Evolutionary conservation across 2,329 filamentous ascomycete genomes (phyloP).

Genomic region (Metarhizium guizhouense): DNA sequence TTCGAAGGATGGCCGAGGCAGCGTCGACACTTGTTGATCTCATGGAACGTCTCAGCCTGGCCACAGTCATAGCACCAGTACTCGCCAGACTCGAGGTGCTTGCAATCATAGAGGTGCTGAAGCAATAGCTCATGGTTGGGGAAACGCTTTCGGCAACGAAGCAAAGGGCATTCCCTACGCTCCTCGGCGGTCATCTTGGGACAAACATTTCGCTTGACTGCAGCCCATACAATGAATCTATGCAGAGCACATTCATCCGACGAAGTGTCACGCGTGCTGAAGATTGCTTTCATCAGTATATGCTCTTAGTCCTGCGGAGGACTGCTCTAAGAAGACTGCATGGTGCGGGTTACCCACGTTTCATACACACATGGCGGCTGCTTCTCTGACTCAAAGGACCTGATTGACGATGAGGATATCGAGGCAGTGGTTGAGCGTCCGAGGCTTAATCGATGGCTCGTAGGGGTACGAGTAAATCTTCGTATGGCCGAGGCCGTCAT

Average conservation of each 20-base stretch:
- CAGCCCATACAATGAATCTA: constrained; percentile 48
- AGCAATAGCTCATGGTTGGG: constrained; percentile 45
- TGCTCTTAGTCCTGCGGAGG: not conserved
- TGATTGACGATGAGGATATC: constrained; percentile 2
- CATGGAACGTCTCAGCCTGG: constrained; percentile 42
- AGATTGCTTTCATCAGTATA: constrained; percentile 9
- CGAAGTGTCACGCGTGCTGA: constrained; percentile 34
- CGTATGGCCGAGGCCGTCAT: constrained; percentile 6
- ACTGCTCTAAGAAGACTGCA: not conserved
- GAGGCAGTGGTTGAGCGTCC: constrained; percentile 6
- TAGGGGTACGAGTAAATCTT: constrained; percentile 7
- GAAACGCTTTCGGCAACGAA: constrained; percentile 41
- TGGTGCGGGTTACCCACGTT: not conserved
- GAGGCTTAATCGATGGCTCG: constrained; percentile 6
- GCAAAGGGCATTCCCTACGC: constrained; percentile 41
- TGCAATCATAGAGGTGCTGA: constrained; percentile 40
- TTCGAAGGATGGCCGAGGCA: constrained; percentile 42
- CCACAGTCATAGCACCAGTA: constrained; percentile 49
- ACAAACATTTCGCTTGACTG: constrained; percentile 44
- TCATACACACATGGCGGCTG: constrained; percentile 9
- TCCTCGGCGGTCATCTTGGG: constrained; percentile 37
- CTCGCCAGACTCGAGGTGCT: constrained; percentile 38
- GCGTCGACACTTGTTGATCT: constrained; percentile 36
- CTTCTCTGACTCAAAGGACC: constrained; percentile 7
- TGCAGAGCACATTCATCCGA: constrained; percentile 42